Evolutionary conservation across 1,139 yeast species (phyloP), one percentile per base, ranked within the genome.

Genomic region (Casaregolazyma lundiana): DNA sequence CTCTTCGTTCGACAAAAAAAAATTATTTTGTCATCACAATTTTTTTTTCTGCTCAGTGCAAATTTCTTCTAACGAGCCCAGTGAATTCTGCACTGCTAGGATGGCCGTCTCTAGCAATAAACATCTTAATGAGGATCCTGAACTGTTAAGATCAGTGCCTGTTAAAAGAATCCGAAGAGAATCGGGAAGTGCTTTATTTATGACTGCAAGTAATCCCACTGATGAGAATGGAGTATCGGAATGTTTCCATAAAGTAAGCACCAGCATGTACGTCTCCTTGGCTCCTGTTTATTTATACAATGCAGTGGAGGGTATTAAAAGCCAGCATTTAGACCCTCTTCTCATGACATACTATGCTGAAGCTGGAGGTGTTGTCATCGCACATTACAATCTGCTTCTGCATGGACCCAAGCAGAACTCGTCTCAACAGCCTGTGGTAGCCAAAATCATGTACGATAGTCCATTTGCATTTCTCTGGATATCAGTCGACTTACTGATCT

Each of bases 401-500:
- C 58, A 71, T 15, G 71, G 71, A 21, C 68, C 68, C 30, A 65
- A 63, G 38, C 65, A 68, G n/a, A 48, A 42, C 4, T 32, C 45
- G 4, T 62, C 62, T 6, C 63, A 50, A 41, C 52, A 36, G 26
- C 52, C 45, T 15, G 68, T 77, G 18, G 68, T 83, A 40, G 89
- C 92, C 39, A 81, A 78, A 57, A 71, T 92, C 44, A 77, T 84
- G 49, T 79, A 81, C 51, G 90, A 87, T 52, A 82, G 94, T 38
- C 97, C 98, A 21, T 90, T 89, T 64, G 78, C 92, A 35, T 92
- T 84, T 63, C 63, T 85, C 52, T 92, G 97, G 97, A 73, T 88
- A 43, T 69, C 78, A 2, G 95, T 84, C n/a, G 94, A 88, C 50
- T 72, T 92, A 40, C 72, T 89, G 49, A 77, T 89, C 46, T 92